phyloP scores from a whole-genome alignment of 179 eudicot genomes.

The Amaranthus tricolor region DNA sequence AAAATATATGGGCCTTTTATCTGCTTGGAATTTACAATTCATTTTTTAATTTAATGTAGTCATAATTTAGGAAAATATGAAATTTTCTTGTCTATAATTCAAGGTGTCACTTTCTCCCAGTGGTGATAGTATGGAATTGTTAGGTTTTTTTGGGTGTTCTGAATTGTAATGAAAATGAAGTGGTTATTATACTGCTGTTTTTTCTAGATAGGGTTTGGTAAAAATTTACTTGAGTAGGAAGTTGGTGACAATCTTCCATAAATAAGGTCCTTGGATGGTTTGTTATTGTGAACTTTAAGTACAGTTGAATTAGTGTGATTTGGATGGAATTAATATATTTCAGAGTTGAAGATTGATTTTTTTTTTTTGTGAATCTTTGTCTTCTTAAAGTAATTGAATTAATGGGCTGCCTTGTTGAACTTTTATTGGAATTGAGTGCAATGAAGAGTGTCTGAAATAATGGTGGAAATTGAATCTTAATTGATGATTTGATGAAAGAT shows the following conservation, averaged over 20 bases:
- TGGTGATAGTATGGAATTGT: no score
- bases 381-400: constrained; percentile 1
- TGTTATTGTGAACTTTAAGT: not conserved
- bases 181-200: no score
- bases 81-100: no score
- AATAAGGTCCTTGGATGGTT: not conserved
- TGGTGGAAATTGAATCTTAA: not conserved
- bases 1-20: not conserved
- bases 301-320: not conserved
- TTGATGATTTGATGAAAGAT: not conserved
- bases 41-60: not conserved
- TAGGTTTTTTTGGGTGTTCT: not conserved
- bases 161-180: not conserved
- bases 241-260: not conserved
- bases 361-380: not conserved
- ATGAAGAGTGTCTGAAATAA: not conserved
- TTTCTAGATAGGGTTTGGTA: not conserved
- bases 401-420: not conserved
- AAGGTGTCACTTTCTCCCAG: no score
- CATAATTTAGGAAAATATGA: not conserved
- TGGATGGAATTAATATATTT: not conserved
- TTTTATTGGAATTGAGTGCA: not conserved
- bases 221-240: not conserved
- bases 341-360: not conserved
- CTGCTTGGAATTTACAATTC: not conserved